Evolutionary conservation across 2,329 filamentous ascomycete species (phyloP).

Genomic region (Apiospora malaysiana): DNA sequence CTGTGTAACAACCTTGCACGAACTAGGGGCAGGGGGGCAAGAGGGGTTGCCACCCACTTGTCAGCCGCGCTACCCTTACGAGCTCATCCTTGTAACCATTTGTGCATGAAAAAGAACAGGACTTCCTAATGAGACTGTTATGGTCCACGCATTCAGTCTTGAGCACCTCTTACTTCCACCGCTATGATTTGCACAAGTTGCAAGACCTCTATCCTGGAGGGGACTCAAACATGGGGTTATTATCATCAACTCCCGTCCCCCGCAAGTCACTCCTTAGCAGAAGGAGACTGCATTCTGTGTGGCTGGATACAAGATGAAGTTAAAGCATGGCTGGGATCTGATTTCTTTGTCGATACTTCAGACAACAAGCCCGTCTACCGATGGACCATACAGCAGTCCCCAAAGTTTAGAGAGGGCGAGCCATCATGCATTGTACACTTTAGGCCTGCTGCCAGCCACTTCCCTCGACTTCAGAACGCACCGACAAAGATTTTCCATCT

Average conservation of each 20-base stretch:
- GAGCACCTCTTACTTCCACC: not conserved
- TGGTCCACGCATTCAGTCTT: not conserved
- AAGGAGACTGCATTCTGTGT: not conserved
- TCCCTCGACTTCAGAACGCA: not conserved
- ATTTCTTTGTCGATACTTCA: no score
- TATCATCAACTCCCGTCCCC: not conserved
- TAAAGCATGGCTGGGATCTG: not conserved
- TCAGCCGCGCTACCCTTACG: not conserved
- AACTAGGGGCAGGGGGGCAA: not conserved
- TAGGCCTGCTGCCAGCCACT: not conserved
- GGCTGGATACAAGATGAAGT: not conserved
- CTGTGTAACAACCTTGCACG: no score
- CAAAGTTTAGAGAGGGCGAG: not conserved
- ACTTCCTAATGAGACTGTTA: not conserved
- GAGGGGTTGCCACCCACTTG: not conserved
- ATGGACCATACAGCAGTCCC: not conserved
- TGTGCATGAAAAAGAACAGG: not conserved
- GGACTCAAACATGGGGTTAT: not conserved
- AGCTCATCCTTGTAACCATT: not conserved
- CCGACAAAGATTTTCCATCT: not conserved
- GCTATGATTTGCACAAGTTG: slow-evolving; percentile 3
- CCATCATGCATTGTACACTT: not conserved
- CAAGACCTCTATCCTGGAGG: not conserved
- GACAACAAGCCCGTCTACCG: not conserved
- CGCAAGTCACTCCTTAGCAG: not conserved